Conservation (phyloP, 73 alveolate genomes). For the Stentor coeruleus region DNA sequence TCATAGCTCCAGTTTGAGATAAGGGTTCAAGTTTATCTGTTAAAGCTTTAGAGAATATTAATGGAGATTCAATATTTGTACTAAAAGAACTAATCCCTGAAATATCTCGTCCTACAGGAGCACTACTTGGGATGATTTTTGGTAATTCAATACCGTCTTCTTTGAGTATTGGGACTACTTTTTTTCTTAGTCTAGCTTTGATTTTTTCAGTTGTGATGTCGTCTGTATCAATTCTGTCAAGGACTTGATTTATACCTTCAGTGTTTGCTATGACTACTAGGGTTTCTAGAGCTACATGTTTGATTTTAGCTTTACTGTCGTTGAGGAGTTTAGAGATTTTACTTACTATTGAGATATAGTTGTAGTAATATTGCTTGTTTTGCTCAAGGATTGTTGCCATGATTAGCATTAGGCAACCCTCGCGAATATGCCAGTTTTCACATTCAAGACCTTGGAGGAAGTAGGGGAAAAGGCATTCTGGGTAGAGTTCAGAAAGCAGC, state of each 20-base stretch:
- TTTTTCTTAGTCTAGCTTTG: not conserved
- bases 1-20: not conserved
- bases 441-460: not conserved
- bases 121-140: slow-evolving; percentile 13
- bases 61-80: not conserved
- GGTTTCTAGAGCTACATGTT: not conserved
- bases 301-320: slow-evolving; percentile 2
- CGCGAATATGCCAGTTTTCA: slow-evolving; percentile 24
- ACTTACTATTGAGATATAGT: not conserved
- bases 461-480: slow-evolving; percentile 4
- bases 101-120: not conserved
- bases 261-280: not conserved
- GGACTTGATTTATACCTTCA: slow-evolving; percentile 8
- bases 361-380: not conserved
- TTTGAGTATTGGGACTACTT: slow-evolving; percentile 14
- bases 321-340: not conserved
- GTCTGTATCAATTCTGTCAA: slow-evolving; percentile 6
- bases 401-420: slow-evolving; percentile 2
- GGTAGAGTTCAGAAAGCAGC: not conserved
- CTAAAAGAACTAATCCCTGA: not conserved
- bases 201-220: not conserved
- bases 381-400: slow-evolving; percentile 7
- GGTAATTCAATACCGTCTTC: slow-evolving; percentile 21
- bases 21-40: not conserved
- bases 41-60: not conserved